Percentiles rank a stretch among this genome's conserved stretches.
Conservation (phyloP, 2,329 filamentous ascomycete species). For the Xylaria hypoxylon region DNA sequence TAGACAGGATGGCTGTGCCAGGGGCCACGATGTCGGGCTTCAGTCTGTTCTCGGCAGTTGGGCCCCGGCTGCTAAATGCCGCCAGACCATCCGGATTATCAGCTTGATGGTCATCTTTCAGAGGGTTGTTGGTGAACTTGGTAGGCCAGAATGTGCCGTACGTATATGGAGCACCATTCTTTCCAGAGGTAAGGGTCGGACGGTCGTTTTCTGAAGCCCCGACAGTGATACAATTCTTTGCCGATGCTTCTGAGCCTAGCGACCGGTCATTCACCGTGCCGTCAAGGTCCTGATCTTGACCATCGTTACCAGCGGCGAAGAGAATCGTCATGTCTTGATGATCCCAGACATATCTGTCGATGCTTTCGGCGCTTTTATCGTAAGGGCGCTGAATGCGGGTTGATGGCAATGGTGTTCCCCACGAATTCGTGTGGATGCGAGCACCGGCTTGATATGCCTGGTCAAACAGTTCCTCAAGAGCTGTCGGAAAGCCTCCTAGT, state of each 20-base stretch:
- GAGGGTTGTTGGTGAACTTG: conserved; percentile 3
- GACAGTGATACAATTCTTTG: conserved; percentile 17
- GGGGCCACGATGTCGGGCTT: conserved; percentile 11
- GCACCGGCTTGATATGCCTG: conserved; percentile 8
- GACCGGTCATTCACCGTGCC: not conserved
- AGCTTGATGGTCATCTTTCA: conserved; percentile 3
- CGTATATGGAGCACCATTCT: conserved; percentile 4
- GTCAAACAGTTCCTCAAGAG: not conserved
- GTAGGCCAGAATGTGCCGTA: conserved; percentile 1
- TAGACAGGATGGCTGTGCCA: conserved; percentile 2
- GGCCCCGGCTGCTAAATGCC: conserved; percentile 3
- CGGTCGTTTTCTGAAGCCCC: conserved; percentile 6
- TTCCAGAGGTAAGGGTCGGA: conserved; percentile 2
- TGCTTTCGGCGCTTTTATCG: conserved; percentile 6
- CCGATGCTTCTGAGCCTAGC: conserved; percentile 1
- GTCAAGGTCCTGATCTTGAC: not conserved
- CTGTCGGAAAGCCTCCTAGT: not conserved
- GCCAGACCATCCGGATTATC: not conserved
- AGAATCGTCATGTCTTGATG: conserved; percentile 14
- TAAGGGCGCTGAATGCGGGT: conserved; percentile 1
- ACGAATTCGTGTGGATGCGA: conserved; percentile 12
- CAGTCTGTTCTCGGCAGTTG: conserved; percentile 2
- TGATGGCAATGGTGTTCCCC: not conserved
- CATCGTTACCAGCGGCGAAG: conserved; percentile 14
- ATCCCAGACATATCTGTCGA: conserved; percentile 8